phyloP scores from a whole-genome alignment of 306 rosid genomes.

The Astragalus membranaceus region DNA sequence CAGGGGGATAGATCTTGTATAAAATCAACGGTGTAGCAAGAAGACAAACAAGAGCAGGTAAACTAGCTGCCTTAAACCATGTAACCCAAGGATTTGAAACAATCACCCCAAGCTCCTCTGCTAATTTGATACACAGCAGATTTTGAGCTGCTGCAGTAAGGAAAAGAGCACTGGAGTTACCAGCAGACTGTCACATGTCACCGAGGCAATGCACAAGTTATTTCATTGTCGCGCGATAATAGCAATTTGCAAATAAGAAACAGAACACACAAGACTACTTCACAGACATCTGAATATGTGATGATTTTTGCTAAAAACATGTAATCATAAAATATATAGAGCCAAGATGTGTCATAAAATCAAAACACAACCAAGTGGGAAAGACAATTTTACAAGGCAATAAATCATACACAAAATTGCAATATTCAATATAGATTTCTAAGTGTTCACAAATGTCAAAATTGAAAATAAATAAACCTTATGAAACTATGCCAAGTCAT shows the following conservation, averaged over 20 bases:
- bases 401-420: background rate
- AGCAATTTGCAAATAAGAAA: constrained; percentile 13
- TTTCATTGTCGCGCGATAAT: constrained; percentile 15
- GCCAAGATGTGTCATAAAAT: background rate
- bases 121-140: constrained; percentile 75
- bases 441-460: background rate
- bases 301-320: background rate
- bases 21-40: constrained; percentile 73
- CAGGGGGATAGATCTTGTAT: constrained; percentile 84
- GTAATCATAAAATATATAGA: background rate
- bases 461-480: background rate
- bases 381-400: background rate
- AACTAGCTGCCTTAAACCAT: constrained; percentile 87
- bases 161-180: constrained; percentile 98
- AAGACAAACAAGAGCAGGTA: constrained; percentile 67
- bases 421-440: background rate
- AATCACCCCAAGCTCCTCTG: constrained; percentile 78
- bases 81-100: constrained; percentile 80
- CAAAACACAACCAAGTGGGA: background rate
- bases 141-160: constrained; percentile 99
- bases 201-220: constrained; percentile 37
- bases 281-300: background rate
- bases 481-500: background rate
- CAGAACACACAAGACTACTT: background rate
- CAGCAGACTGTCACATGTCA: constrained; percentile 67